These are phyloP conservation scores for Plectosphaerella sp. DNA, from an alignment of 2,329 filamentous ascomycete species.

Conservation along the genomic window DNA sequence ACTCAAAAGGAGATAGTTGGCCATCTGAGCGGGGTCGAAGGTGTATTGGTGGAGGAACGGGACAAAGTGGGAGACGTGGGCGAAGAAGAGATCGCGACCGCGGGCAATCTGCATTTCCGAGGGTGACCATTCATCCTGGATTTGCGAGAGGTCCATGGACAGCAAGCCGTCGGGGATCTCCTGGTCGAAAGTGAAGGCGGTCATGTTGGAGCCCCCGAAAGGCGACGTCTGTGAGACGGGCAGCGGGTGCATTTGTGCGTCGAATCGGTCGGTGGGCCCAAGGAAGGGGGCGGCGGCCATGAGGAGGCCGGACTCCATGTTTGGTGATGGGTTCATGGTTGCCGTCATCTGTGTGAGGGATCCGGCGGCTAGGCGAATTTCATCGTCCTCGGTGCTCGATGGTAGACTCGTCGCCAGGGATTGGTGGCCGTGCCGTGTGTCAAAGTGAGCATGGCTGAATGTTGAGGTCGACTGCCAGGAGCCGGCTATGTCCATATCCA, in stretches of 20 bases:
- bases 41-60: slow-evolving; percentile 31
- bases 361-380: not conserved
- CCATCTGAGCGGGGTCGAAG: slow-evolving; percentile 20
- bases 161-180: not conserved
- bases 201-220: not conserved
- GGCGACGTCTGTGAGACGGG: not conserved
- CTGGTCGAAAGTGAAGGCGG: not conserved
- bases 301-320: not conserved
- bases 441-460: not conserved
- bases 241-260: not conserved
- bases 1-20: slow-evolving; percentile 23
- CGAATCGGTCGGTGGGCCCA: not conserved
- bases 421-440: not conserved
- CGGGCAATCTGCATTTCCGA: slow-evolving; percentile 21
- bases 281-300: not conserved
- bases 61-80: slow-evolving; percentile 28
- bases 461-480: not conserved
- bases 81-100: slow-evolving; percentile 29
- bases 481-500: not conserved
- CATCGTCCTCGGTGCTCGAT: not conserved
- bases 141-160: not conserved
- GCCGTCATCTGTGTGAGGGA: not conserved
- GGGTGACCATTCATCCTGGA: slow-evolving; percentile 23
- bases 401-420: not conserved
- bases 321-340: slow-evolving; percentile 7